Percentiles rank a stretch among this genome's conserved stretches.
phyloP scores from a whole-genome alignment of 78 protist species.

The Dictyostelium intermedium region DNA sequence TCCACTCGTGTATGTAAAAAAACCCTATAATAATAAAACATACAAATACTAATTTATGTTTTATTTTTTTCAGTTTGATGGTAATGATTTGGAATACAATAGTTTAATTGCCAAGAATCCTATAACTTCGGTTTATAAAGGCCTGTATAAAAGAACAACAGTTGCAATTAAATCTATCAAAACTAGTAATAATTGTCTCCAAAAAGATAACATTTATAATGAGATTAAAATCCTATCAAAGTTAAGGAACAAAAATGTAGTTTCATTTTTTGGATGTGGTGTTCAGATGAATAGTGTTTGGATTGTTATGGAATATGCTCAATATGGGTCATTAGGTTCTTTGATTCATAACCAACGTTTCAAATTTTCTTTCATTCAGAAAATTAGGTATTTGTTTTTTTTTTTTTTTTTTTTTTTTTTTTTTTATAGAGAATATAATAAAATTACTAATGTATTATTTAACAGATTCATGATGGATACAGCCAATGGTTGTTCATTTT shows the following conservation, averaged over 20 bases:
- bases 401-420: too few relatives aligned
- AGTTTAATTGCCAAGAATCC: slow-evolving; percentile 1
- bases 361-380: background rate
- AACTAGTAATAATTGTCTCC: too few relatives aligned
- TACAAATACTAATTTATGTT: background rate
- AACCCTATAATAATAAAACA: too few relatives aligned
- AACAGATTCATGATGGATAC: background rate
- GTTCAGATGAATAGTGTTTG: background rate
- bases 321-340: background rate
- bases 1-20: background rate
- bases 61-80: background rate
- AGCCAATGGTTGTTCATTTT: background rate
- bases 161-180: background rate
- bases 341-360: background rate
- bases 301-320: background rate
- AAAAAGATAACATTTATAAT: background rate
- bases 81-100: background rate
- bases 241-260: background rate
- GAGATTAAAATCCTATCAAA: background rate
- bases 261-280: background rate
- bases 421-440: background rate
- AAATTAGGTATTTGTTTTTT: too few relatives aligned
- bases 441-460: too few relatives aligned
- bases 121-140: slow-evolving; percentile 10
- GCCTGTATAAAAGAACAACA: slow-evolving; percentile 25